These are phyloP conservation scores for Fusarium subglutinans DNA, from an alignment of 2,329 filamentous ascomycete genomes.

Conservation along the genomic window DNA sequence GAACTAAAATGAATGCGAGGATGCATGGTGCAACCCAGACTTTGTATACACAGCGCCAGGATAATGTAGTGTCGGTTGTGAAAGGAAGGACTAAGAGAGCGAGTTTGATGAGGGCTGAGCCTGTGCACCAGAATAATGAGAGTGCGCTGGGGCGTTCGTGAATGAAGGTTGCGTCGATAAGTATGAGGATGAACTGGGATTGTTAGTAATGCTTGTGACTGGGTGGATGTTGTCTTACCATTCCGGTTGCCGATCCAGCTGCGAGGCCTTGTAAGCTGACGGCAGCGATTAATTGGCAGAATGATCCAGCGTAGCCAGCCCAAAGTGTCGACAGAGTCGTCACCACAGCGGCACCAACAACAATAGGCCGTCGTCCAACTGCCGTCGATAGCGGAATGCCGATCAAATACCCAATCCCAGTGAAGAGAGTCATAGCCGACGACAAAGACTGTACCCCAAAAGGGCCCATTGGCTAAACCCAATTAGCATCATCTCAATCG, in stretches of 20 bases:
- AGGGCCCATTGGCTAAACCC: not conserved
- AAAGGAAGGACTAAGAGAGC: not conserved
- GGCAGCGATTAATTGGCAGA: conserved; percentile 1
- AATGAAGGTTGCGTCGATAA: conserved; percentile 30
- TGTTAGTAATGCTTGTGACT: fast-evolving
- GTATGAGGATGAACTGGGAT: conserved; percentile 2
- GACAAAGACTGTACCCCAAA: not conserved
- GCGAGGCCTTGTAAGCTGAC: conserved; percentile 19
- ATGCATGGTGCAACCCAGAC: conserved; percentile 7
- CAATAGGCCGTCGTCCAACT: conserved; percentile 21
- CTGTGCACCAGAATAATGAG: conserved; percentile 19
- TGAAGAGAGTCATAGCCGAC: conserved; percentile 25
- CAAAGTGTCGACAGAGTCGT: conserved; percentile 10
- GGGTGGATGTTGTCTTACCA: not conserved
- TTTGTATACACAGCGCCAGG: conserved; percentile 19
- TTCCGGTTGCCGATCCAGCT: not conserved
- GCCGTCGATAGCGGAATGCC: conserved; percentile 27
- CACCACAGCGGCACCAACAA: not conserved
- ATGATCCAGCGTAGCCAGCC: conserved; percentile 9
- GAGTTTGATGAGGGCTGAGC: conserved; percentile 15
- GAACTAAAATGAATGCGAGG: not conserved
- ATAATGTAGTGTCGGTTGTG: not conserved
- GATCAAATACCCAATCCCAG: conserved; percentile 8
- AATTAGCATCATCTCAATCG: fast-evolving
- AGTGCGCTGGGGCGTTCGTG: conserved; percentile 27